phyloP scores from a whole-genome alignment of 106 monocot genomes.

The Dioscorea alata region DNA sequence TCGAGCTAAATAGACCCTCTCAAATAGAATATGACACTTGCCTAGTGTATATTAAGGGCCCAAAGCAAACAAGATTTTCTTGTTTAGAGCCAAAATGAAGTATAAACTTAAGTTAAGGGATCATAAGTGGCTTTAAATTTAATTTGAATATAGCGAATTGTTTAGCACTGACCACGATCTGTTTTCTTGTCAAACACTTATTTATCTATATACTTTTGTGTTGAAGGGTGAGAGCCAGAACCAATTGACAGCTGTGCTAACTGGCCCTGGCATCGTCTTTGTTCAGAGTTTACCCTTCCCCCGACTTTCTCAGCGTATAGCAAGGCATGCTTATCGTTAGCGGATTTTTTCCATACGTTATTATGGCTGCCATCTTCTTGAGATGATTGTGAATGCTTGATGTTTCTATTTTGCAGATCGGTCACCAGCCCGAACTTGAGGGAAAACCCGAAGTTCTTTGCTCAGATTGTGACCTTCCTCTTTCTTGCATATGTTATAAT shows the following conservation, averaged over 20 bases:
- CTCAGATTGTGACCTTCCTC: conserved; percentile 78
- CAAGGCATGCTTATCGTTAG: conserved; percentile 28
- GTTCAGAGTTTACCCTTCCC: conserved; percentile 91
- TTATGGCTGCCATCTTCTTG: neutral
- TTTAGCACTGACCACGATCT: conserved; percentile 58
- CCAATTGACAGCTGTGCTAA: conserved; percentile 61
- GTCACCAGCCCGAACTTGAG: conserved; percentile 72
- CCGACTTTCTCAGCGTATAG: conserved; percentile 76
- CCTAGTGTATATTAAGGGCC: too few relatives aligned
- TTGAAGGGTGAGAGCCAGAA: conserved; percentile 58
- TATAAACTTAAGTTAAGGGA: too few relatives aligned
- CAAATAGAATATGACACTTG: too few relatives aligned
- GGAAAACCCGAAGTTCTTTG: conserved; percentile 89
- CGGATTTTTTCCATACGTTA: neutral
- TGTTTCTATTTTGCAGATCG: conserved; percentile 33
- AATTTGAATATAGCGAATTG: conserved; percentile 86
- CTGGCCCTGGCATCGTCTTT: conserved; percentile 89
- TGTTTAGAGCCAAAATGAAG: too few relatives aligned
- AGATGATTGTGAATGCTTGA: neutral
- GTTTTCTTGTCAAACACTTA: neutral
- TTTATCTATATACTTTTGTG: neutral
- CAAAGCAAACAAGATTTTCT: too few relatives aligned
- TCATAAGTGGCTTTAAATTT: conserved; percentile 11
- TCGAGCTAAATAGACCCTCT: too few relatives aligned
- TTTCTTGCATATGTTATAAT: conserved; percentile 84